These are phyloP conservation scores for Laguncularia racemosa DNA, from an alignment of 345 rosid species.

Conservation along the genomic window DNA sequence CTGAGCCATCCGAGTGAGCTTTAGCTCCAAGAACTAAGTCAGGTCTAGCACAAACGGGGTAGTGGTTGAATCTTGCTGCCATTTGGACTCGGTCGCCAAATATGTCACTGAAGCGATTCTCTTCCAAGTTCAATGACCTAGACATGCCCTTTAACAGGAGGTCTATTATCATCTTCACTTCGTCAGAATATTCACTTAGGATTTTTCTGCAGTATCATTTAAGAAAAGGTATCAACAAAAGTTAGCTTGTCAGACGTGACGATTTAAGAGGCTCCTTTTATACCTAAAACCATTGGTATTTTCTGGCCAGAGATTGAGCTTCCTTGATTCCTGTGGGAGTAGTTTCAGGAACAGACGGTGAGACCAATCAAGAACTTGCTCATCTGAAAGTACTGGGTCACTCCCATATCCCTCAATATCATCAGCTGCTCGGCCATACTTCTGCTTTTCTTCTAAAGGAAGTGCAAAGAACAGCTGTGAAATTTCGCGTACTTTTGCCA, in stretches of 20 bases:
- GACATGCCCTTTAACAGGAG: constrained; percentile 40
- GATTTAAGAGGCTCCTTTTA: neutral
- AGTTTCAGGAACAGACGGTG: constrained; percentile 23
- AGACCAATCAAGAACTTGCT: constrained; percentile 33
- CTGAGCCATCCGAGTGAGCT: constrained; percentile 37
- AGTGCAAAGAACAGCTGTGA: constrained; percentile 21
- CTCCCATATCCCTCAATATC: constrained; percentile 31
- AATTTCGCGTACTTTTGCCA: constrained; percentile 14
- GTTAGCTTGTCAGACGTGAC: neutral
- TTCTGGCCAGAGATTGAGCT: constrained; percentile 24
- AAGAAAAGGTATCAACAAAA: neutral
- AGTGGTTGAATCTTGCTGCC: constrained; percentile 41
- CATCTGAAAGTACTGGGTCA: constrained; percentile 21
- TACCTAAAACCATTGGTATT: constrained; percentile 23
- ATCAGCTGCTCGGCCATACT: constrained; percentile 13
- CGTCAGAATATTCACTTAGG: constrained; percentile 5
- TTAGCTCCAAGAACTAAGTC: constrained; percentile 42
- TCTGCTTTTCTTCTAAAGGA: constrained; percentile 25
- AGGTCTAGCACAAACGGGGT: constrained; percentile 39
- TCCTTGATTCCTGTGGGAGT: constrained; percentile 18
- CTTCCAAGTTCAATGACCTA: constrained; percentile 32
- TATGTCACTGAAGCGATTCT: constrained; percentile 30
- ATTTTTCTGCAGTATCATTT: constrained; percentile 11
- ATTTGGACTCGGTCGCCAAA: constrained; percentile 27
- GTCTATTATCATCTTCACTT: constrained; percentile 18